These are phyloP conservation scores for Rubus parviflorus DNA, from an alignment of 306 rosid species.

Conservation along the genomic window DNA sequence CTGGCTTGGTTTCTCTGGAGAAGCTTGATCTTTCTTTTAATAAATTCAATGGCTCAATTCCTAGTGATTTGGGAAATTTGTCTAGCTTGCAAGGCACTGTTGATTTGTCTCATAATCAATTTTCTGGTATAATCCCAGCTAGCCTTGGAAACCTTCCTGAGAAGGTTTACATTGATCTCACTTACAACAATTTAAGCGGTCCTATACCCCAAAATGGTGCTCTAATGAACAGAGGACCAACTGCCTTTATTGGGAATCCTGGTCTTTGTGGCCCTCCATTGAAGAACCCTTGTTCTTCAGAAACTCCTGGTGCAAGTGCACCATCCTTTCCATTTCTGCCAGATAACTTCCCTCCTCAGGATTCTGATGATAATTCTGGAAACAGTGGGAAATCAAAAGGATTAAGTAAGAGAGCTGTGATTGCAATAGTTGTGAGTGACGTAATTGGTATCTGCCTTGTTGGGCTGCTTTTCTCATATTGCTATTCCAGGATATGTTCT, in stretches of 20 bases:
- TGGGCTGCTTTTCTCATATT: conserved; percentile 84
- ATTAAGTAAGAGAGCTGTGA: conserved; percentile 62
- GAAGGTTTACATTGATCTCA: conserved; percentile 95
- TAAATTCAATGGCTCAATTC: conserved; percentile 73
- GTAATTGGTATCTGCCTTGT: conserved; percentile 79
- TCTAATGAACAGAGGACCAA: conserved; percentile 96
- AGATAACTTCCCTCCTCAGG: conserved; percentile 45
- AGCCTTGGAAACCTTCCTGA: conserved; percentile 93
- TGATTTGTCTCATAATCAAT: conserved; percentile 86
- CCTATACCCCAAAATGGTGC: conserved; percentile 97
- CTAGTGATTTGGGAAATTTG: conserved; percentile 75
- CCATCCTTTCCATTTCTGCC: conserved; percentile 79
- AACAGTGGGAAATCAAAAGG: conserved; percentile 55
- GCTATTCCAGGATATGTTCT: conserved; percentile 71
- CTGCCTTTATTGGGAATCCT: conserved; percentile 95
- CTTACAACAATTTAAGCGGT: conserved; percentile 77
- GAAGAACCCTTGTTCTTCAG: conserved; percentile 81
- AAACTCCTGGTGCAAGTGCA: conserved; percentile 47
- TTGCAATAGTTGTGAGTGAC: conserved; percentile 80
- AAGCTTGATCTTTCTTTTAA: conserved; percentile 77
- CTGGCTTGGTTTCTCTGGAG: conserved; percentile 54
- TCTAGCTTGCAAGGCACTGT: conserved; percentile 86
- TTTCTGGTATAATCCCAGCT: conserved; percentile 78
- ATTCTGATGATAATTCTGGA: conserved; percentile 33
- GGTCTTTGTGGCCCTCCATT: conserved; percentile 92